Conservation (phyloP, 345 rosid species). For the Brassica carinata region DNA sequence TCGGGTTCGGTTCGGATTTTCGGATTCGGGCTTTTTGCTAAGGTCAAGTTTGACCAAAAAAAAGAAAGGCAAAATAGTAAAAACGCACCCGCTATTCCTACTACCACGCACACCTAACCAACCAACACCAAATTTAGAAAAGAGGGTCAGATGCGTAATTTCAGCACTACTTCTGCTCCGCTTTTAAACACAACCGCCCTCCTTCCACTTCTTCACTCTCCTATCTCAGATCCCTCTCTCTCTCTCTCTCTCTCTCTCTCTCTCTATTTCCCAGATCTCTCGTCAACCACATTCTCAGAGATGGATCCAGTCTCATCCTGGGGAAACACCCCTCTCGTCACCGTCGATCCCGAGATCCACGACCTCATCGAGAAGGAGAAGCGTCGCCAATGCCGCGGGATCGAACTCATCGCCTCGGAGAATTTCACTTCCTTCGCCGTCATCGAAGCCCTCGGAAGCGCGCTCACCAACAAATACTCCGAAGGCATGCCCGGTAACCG, state of each 20-base stretch:
- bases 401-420: slow-evolving; percentile 95
- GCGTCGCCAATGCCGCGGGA: slow-evolving; percentile 90
- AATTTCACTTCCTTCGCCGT: slow-evolving; percentile 98
- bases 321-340: slow-evolving; percentile 72
- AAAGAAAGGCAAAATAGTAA: slow-evolving; percentile 28
- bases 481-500: slow-evolving; percentile 99
- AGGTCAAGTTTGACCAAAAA: neutral
- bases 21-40: too few species aligned
- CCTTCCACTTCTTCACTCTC: slow-evolving; percentile 15
- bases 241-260: too few species aligned
- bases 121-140: slow-evolving; percentile 38
- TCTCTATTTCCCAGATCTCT: slow-evolving; percentile 16
- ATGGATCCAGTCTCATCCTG: slow-evolving; percentile 89
- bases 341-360: slow-evolving; percentile 86
- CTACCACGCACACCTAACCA: slow-evolving; percentile 44
- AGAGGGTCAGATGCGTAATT: slow-evolving; percentile 42
- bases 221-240: slow-evolving; percentile 30
- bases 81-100: neutral
- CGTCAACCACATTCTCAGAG: neutral
- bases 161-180: neutral
- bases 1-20: too few species aligned
- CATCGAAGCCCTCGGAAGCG: slow-evolving; percentile 96
- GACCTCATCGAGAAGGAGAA: slow-evolving; percentile 98
- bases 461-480: slow-evolving; percentile 97
- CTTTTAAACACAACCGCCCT: slow-evolving; percentile 38